A percentile compares a stretch with the other conserved stretches of the same genome.
phyloP scores from a whole-genome alignment of 2,329 filamentous ascomycete species.

The Pyrenophora teres region DNA sequence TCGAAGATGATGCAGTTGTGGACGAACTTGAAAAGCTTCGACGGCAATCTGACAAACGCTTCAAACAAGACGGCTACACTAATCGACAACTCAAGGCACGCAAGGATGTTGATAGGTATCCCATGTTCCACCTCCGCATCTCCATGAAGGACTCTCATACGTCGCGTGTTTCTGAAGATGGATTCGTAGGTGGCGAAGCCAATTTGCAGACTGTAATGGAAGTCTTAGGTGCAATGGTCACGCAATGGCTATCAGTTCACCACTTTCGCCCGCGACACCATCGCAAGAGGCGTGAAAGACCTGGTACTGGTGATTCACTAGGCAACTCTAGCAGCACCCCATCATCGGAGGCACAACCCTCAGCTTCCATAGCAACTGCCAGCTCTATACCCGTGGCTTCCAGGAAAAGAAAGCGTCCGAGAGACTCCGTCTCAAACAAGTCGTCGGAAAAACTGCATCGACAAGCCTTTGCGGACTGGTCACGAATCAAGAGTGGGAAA shows the following conservation, averaged over 20 bases:
- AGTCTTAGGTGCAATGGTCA: constrained; percentile 70
- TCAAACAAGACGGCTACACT: constrained; percentile 56
- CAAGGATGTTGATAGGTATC: constrained; percentile 79
- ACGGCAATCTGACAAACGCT: constrained; percentile 47
- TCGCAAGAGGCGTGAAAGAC: constrained; percentile 13
- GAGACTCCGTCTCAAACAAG: neutral
- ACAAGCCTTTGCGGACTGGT: constrained; percentile 46
- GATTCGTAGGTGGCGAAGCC: constrained; percentile 29
- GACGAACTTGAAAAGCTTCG: constrained; percentile 46
- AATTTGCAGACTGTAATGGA: constrained; percentile 62
- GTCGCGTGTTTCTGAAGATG: constrained; percentile 22
- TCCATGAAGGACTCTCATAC: constrained; percentile 41
- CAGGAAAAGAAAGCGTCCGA: constrained; percentile 31
- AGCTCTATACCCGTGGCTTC: neutral
- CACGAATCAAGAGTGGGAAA: constrained; percentile 52
- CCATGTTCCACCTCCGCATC: constrained; percentile 85
- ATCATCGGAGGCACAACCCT: neutral
- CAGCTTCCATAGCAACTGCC: too few species aligned
- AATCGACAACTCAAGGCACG: constrained; percentile 58
- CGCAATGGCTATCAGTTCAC: constrained; percentile 75
- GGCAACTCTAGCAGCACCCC: neutral
- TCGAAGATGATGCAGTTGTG: constrained; percentile 53
- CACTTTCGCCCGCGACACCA: constrained; percentile 63
- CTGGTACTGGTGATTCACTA: constrained; percentile 1
- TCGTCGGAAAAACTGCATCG: constrained; percentile 1